Conservation (phyloP, 192 early-diverging fungal species). For the Lunasporangiospora selenospora region DNA sequence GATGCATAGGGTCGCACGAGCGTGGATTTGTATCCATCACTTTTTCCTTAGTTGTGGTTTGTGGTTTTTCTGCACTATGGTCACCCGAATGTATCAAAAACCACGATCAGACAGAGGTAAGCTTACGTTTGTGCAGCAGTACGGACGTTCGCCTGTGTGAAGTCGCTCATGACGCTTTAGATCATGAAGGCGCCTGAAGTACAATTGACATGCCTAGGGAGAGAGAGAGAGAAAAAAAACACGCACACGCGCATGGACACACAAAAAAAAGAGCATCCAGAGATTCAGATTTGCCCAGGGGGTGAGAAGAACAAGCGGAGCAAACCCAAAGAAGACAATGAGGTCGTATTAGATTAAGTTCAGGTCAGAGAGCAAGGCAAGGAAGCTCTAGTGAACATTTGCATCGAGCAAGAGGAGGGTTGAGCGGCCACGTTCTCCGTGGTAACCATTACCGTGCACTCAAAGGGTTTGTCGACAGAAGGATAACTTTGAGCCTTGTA, state of each 20-base stretch:
- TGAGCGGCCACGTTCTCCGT: too few species aligned
- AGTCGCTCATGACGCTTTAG: slow-evolving; percentile 60
- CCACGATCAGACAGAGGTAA: too few species aligned
- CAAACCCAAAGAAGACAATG: background rate
- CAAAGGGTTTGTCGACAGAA: slow-evolving; percentile 44
- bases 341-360: background rate
- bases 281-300: too few species aligned
- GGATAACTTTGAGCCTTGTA: slow-evolving; percentile 48
- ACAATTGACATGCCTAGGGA: slow-evolving; percentile 48
- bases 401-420: too few species aligned
- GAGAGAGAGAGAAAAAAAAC: slow-evolving; percentile 2
- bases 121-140: slow-evolving; percentile 51
- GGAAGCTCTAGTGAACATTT: slow-evolving; percentile 4
- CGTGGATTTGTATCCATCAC: too few species aligned
- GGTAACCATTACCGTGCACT: too few species aligned
- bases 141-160: slow-evolving; percentile 64
- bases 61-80: too few species aligned
- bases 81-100: too few species aligned
- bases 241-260: too few species aligned
- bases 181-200: slow-evolving; percentile 61
- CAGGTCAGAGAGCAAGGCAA: background rate
- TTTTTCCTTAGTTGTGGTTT: too few species aligned
- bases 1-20: too few species aligned
- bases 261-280: background rate
- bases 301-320: too few species aligned